Evolutionary conservation across 768 basidiomycete species (phyloP), one percentile per base, ranked within the genome.

Genomic region (Tulasnella sp.): DNA sequence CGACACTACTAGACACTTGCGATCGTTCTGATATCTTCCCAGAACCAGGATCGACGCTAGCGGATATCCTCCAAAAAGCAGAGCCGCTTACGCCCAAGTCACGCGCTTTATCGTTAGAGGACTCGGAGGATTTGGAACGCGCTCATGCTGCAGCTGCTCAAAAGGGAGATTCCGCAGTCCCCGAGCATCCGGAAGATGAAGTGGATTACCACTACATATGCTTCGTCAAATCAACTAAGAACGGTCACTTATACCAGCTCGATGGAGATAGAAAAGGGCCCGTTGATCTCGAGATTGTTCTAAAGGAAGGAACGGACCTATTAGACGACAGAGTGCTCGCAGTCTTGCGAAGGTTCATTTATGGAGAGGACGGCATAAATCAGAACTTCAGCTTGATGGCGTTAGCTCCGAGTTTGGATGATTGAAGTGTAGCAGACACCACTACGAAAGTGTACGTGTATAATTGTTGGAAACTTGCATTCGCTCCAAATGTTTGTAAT

Each of bases 381-480:
- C 62, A 39, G 14, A 64, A 64, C 62, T 72, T 72, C 44, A 67
- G 64, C 42, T 52, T 72, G 72, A 67, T 72, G 72, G 72, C 72
- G n/a, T 52, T 72, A 8, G 72, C n/a, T 8, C 5, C 66, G 19
- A 14, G 26, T 40, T 1, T 40, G 17, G 37, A 67, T 12, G 37
- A 26, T 37, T 52, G 26, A 26, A 52, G 2, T 47, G 17, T 14
- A 47, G 22, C 22, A 7, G 44, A 19, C 1, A 52, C 1, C 47
- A 52, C n/a, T n/a, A n/a, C n/a, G n/a, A n/a, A n/a, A n/a, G n/a
- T n/a, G n/a, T n/a, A n/a, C n/a, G n/a, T n/a, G n/a, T n/a, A n/a
- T n/a, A n/a, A n/a, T n/a, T n/a, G n/a, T n/a, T n/a, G n/a, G n/a
- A n/a, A n/a, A n/a, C n/a, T n/a, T n/a, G n/a, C n/a, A n/a, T n/a